Percentiles rank a stretch among this genome's conserved stretches.
Evolutionary conservation across 139 green algal genomes (phyloP).

Genomic region (Choricystis sp.): DNA sequence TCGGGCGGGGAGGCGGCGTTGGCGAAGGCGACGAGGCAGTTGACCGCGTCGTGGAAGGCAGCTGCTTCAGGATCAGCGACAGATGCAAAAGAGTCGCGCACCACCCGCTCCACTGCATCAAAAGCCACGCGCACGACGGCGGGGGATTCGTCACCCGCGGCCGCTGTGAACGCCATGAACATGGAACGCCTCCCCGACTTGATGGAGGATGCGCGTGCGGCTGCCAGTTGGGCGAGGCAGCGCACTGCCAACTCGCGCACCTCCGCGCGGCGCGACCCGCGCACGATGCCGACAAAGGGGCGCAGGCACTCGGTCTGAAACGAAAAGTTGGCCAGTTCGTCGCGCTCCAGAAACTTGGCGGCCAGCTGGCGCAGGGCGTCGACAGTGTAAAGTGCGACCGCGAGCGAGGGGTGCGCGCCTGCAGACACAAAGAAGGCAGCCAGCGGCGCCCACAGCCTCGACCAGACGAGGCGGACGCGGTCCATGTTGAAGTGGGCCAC

Average conservation of each 20-base stretch:
- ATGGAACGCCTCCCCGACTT: constrained; percentile 97
- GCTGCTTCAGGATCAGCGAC: constrained; percentile 87
- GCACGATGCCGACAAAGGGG: constrained; percentile 96
- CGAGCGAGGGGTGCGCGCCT: constrained; percentile 38
- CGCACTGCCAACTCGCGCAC: constrained; percentile 97
- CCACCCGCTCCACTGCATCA: constrained; percentile 94
- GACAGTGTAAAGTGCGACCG: constrained; percentile 82
- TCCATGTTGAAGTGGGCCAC: constrained; percentile 97
- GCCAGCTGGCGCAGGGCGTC: constrained; percentile 64
- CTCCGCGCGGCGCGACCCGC: constrained; percentile 59
- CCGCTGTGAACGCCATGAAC: constrained; percentile 99
- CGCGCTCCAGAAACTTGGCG: constrained; percentile 90
- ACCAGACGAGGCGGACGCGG: constrained; percentile 91
- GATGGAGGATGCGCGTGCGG: constrained; percentile 79
- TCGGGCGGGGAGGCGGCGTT: constrained; percentile 89
- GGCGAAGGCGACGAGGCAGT: constrained; percentile 98
- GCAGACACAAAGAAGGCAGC: constrained; percentile 83
- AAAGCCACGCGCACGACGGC: constrained; percentile 77
- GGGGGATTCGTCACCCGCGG: constrained; percentile 56
- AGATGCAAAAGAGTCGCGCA: constrained; percentile 90
- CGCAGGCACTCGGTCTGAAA: constrained; percentile 99
- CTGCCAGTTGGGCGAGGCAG: constrained; percentile 74
- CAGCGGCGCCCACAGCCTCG: constrained; percentile 83
- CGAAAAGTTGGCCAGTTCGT: constrained; percentile 96
- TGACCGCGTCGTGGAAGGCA: constrained; percentile 98